A percentile compares a stretch with the other conserved stretches of the same genome.
Evolutionary conservation across 1,139 yeast species (phyloP).

Genomic region (Saccharomyces pastorianus): DNA sequence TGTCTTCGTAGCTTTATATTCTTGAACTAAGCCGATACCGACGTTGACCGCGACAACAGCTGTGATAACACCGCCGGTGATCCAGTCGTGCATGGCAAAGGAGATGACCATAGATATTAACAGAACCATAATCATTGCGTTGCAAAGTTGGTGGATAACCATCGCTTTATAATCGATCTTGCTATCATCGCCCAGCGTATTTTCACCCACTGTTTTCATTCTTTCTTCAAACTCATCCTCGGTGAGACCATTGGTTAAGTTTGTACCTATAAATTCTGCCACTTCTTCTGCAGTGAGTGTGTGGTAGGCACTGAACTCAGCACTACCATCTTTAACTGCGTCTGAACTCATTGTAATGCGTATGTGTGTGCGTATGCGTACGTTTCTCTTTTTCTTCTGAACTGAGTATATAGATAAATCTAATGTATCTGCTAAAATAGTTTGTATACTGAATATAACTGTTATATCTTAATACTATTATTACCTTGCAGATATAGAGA

Average conservation of each 20-base stretch:
- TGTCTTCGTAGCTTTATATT: conserved; percentile 88
- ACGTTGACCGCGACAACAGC: conserved; percentile 89
- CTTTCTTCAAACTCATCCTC: conserved; percentile 45
- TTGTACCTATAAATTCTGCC: conserved; percentile 53
- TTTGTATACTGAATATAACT: too few species aligned
- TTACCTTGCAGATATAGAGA: too few species aligned
- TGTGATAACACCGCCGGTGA: conserved; percentile 86
- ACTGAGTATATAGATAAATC: not conserved
- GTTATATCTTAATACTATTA: too few species aligned
- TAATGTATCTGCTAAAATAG: too few species aligned
- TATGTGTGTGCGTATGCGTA: not conserved
- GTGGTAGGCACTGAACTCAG: conserved; percentile 16
- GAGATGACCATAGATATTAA: conserved; percentile 83
- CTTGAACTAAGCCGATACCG: conserved; percentile 91
- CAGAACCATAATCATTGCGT: conserved; percentile 79
- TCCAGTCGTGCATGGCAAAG: conserved; percentile 84
- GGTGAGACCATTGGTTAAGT: conserved; percentile 50
- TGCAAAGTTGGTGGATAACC: conserved; percentile 73
- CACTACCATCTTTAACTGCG: conserved; percentile 4
- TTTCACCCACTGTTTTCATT: conserved; percentile 49
- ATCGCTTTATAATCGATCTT: conserved; percentile 56
- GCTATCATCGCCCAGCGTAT: conserved; percentile 28
- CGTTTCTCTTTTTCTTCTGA: not conserved
- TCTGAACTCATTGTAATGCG: too few species aligned
- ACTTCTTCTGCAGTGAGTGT: conserved; percentile 54